A percentile compares a stretch with the other conserved stretches of the same genome.
phyloP scores from a whole-genome alignment of 805 yeast species.

The Wickerhamiella hasegawae region DNA sequence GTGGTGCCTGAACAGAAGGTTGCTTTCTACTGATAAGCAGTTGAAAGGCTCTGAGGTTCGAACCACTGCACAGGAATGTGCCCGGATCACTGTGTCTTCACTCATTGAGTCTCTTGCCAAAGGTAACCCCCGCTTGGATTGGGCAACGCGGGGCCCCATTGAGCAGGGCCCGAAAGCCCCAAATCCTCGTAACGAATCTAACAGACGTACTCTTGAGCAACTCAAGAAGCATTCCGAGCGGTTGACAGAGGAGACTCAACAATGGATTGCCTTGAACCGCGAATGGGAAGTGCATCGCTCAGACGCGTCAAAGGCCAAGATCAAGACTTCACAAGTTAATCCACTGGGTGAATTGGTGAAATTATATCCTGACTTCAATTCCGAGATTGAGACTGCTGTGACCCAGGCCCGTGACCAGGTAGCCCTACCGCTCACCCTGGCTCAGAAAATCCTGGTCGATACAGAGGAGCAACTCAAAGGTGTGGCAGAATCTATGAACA shows the following conservation, averaged over 20 bases:
- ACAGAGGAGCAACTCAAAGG: no score
- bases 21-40: neutral
- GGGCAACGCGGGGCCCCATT: neutral
- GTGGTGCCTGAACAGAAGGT: slow-evolving; percentile 3
- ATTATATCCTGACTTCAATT: no score
- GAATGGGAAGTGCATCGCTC: neutral
- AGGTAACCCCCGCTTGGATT: slow-evolving; percentile 1
- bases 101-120: slow-evolving; percentile 1
- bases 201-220: neutral
- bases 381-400: no score
- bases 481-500: no score
- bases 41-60: neutral
- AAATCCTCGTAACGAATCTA: neutral
- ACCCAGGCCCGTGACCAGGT: no score
- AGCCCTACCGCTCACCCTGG: no score
- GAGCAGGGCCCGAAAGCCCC: neutral
- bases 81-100: neutral
- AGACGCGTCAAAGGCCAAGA: no score
- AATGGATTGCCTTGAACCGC: neutral
- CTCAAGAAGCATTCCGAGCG: neutral
- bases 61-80: neutral
- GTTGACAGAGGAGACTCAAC: neutral
- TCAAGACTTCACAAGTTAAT: no score
- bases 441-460: no score
- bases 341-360: no score